Percentiles rank a stretch among this genome's conserved stretches.
These are phyloP conservation scores for Dendryphion nanum DNA, from an alignment of 2,329 filamentous ascomycete genomes.

Conservation along the genomic window DNA sequence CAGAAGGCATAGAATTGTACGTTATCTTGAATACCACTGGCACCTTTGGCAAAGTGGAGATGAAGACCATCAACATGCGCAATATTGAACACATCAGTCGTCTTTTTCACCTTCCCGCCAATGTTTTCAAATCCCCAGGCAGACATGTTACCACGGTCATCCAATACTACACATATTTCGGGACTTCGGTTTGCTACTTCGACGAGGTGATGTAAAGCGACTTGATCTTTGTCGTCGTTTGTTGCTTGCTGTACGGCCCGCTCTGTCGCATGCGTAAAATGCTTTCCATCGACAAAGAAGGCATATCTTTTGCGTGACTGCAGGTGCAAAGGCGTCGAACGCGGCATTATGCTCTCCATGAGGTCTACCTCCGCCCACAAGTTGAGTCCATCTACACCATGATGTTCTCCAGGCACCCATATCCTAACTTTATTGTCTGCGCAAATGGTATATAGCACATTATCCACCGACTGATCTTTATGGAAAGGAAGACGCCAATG, in stretches of 20 bases:
- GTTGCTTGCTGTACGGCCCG: slow-evolving; percentile 66
- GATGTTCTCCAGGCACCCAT: slow-evolving; percentile 76
- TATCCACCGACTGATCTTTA: slow-evolving; percentile 74
- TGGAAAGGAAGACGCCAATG: slow-evolving; percentile 83
- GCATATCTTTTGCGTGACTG: slow-evolving; percentile 59
- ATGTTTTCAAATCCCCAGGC: slow-evolving; percentile 92
- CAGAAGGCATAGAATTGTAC: slow-evolving; percentile 74
- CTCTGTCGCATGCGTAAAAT: slow-evolving; percentile 77
- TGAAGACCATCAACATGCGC: slow-evolving; percentile 67
- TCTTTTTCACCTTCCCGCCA: slow-evolving; percentile 64
- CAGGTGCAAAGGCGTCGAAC: slow-evolving; percentile 41
- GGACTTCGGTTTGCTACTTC: slow-evolving; percentile 81
- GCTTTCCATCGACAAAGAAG: slow-evolving; percentile 78
- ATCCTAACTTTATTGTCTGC: slow-evolving; percentile 76
- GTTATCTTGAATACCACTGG: slow-evolving; percentile 50
- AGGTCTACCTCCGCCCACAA: slow-evolving; percentile 83
- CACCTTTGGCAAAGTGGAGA: slow-evolving; percentile 37
- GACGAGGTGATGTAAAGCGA: slow-evolving; percentile 79
- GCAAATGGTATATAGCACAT: slow-evolving; percentile 87
- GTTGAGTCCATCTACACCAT: slow-evolving; percentile 69
- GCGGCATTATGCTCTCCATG: slow-evolving; percentile 64
- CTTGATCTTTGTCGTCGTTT: slow-evolving; percentile 60
- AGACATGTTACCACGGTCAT: slow-evolving; percentile 82
- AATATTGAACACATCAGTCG: slow-evolving; percentile 78
- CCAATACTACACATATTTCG: slow-evolving; percentile 83